Percentiles rank a stretch among this genome's conserved stretches.
Evolutionary conservation across 129 eudicot genomes (phyloP).

Genomic region (Flaveria linearis): DNA sequence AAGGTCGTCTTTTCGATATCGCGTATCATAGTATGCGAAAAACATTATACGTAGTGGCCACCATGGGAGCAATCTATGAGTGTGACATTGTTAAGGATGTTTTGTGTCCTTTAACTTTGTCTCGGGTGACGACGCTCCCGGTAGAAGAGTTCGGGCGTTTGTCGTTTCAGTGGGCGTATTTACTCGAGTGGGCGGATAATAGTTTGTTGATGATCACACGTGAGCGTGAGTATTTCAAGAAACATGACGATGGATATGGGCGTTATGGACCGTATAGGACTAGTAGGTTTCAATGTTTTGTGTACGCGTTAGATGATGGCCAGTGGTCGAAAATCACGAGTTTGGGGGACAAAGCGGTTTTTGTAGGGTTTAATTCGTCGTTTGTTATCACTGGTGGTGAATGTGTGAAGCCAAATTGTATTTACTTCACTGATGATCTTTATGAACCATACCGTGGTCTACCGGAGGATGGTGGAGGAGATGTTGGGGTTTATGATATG

Average conservation of each 20-base stretch:
- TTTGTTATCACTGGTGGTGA: conserved; percentile 18
- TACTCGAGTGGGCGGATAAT: conserved; percentile 30
- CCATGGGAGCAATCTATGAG: conserved; percentile 27
- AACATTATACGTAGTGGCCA: conserved; percentile 20
- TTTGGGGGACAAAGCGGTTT: conserved; percentile 31
- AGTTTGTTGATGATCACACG: conserved; percentile 34
- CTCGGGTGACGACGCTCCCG: conserved; percentile 16
- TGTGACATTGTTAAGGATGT: conserved; percentile 20
- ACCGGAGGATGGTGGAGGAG: conserved; percentile 31
- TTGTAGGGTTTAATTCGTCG: conserved; percentile 34
- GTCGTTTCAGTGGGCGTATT: background rate
- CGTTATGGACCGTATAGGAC: conserved; percentile 33
- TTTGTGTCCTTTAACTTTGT: background rate
- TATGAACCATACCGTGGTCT: conserved; percentile 30
- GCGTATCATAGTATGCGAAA: conserved; percentile 23
- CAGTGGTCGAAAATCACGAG: conserved; percentile 19
- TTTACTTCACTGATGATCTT: conserved; percentile 36
- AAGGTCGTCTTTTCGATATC: conserved; percentile 26
- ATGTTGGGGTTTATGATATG: conserved; percentile 34
- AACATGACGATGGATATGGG: conserved; percentile 14
- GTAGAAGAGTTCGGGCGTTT: conserved; percentile 8
- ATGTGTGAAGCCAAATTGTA: conserved; percentile 16
- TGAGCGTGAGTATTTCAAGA: conserved; percentile 25
- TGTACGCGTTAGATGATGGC: conserved; percentile 22
- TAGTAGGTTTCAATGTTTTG: conserved; percentile 18